Conservation (phyloP, 164 flowering plant genomes). For the Dillenia suffruticosa region DNA sequence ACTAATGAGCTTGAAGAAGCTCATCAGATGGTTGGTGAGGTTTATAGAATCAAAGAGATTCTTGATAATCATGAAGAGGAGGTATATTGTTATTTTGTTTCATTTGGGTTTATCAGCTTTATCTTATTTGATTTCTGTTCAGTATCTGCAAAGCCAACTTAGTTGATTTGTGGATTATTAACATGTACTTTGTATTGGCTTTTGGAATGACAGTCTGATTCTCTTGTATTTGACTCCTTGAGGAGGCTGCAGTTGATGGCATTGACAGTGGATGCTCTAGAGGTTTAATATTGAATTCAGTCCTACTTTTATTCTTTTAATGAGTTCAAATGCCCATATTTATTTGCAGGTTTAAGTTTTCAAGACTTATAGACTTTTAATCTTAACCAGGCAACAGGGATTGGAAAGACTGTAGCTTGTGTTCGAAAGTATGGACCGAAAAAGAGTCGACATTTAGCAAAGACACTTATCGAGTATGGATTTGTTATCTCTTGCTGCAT, state of each 20-base stretch:
- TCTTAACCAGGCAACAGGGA: conserved; percentile 67
- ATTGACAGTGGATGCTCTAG: conserved; percentile 56
- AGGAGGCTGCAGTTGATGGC: conserved; percentile 81
- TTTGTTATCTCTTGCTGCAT: conserved; percentile 1
- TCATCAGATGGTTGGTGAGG: conserved; percentile 53
- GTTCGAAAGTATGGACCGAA: conserved; percentile 63
- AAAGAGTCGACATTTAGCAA: conserved; percentile 54
- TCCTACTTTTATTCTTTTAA: neutral
- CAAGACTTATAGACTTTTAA: neutral
- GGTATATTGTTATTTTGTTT: conserved; percentile 29
- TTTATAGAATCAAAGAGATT: conserved; percentile 70
- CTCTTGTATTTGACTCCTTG: conserved; percentile 58
- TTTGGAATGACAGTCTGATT: conserved; percentile 49
- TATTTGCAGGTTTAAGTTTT: conserved; percentile 2
- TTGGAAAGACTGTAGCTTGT: conserved; percentile 80
- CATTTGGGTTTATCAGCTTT: neutral
- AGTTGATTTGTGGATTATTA: neutral
- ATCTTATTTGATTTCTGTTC: neutral
- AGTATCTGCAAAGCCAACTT: neutral
- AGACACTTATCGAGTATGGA: conserved; percentile 60
- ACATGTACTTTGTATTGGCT: neutral
- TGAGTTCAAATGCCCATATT: neutral
- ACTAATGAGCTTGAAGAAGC: conserved; percentile 86
- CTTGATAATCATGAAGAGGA: conserved; percentile 47
- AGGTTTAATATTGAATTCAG: conserved; percentile 37